Base-by-base conservation (phyloP, 306 rosid species). In the Senna siamea region DNA sequence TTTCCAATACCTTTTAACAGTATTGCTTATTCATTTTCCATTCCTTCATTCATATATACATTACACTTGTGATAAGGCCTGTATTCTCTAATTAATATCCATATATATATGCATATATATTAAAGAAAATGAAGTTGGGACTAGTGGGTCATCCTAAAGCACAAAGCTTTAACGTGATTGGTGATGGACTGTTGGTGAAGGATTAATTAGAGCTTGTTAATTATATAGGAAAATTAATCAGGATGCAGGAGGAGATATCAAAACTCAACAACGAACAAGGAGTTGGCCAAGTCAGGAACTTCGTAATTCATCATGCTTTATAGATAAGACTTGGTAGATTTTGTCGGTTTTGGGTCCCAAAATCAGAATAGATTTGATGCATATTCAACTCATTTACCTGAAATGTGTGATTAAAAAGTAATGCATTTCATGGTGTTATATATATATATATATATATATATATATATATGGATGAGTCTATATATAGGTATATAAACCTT, bases 71-170 rank as follows among this genome's bases (percentile, higher is more conserved):
- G 30, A 26, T 26, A 26, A 26, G 30, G 30, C 30, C 30, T 26
- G 30, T 26, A 26, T 37, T 37, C 3, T 37, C 40, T 37, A 2
- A 37, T 5, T 7, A 37, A 15, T 48, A 0, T 48, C 7, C 5
- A 0, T 47, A 19, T 48, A 18, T 48, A 4, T n/a, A 48, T 6
- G 15, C 0, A 14, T 14, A 37, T 37, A 5, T 37, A 5, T 4
- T 37, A 37, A 37, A 15, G 13, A 47, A 13, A 15, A 57, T 34
- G 17, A 13, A 55, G 22, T 40, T 59, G 43, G 70, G 32, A 84
- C n/a, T n/a, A n/a, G 32, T 73, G 80, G 80, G 75, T 73, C 67
- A 78, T 65, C 70, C 11, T 5, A 76, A 56, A 47, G 80, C 86
- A 81, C 80, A 69, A 61, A 75, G 26, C 59, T 58, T 40, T 30